Base-by-base conservation (phyloP, 2,329 filamentous ascomycete genomes). In the Penicillium decumbens region DNA sequence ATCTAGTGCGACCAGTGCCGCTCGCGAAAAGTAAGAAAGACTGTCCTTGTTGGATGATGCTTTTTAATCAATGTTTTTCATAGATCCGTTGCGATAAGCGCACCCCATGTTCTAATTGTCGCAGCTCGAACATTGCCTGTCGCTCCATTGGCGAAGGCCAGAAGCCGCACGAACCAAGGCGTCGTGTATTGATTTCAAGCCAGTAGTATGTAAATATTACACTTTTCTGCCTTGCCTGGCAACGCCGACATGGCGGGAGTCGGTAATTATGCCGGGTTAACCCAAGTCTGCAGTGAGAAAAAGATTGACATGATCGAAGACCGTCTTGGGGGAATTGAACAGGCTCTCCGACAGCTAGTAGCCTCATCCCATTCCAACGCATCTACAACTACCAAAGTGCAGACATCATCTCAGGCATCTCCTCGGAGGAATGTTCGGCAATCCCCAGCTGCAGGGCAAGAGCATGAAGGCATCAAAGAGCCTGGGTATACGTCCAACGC, bases 271-370 rank as follows among this genome's bases (percentile, higher is more conserved):
- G 25, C 20, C 23, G 7, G 15, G 43, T 39, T 59, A 25, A 55
- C 44, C 25, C 20, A 4, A 20, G 1, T 41, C 4, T 25, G 13
- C 40, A 78, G 75, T 62, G 77, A 80, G 59, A 74, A 69, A 57
- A 78, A 79, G 60, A 77, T 80, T 42, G 77, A 79, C 51, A 59
- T 73, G 10, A 78, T 80, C 43, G 76, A 78, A 56, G 71, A 75
- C 27, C 72, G 77, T 13, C 64, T 80, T 7, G 68, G 69, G 6
- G 68, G 69, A n/a, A 77, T 80, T 35, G 77, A 80, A 53, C 60
- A 43, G 62, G 62, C 60, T 56, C 59, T 64, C 13, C 54, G 38
- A 30, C 61, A 65, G 39, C 42, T 68, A 12, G 57, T 57, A 4
- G 45, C 43, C 5, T 39, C 52, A 32, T 53, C 54, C 7, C 49